A percentile compares a stretch with the other conserved stretches of the same genome.
Conservation (phyloP, 73 alveolate genomes). For the Paraurostyla sp. region DNA sequence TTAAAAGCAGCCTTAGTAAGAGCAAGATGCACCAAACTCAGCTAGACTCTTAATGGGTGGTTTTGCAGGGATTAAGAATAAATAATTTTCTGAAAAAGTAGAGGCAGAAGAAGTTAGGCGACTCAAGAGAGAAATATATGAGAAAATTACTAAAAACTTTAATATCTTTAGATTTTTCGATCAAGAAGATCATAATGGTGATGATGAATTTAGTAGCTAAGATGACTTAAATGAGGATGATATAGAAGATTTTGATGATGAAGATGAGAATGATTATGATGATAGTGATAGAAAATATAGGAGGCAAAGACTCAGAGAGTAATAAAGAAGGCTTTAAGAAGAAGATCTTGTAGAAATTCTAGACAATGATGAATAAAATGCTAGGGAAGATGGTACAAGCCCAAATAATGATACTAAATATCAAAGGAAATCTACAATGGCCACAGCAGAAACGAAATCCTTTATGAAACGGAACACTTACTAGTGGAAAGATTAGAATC, state of each 20-base stretch:
- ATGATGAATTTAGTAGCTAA: slow-evolving; percentile 47
- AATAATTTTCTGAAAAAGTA: slow-evolving; percentile 16
- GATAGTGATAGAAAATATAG: too few species aligned
- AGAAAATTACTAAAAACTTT: slow-evolving; percentile 35
- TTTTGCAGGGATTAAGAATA: slow-evolving; percentile 23
- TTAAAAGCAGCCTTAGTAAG: slow-evolving; percentile 24
- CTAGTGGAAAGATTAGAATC: neutral
- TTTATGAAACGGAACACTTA: neutral
- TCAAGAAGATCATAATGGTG: neutral
- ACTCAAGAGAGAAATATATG: slow-evolving; percentile 26
- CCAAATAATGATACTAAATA: neutral
- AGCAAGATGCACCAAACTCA: slow-evolving; percentile 9
- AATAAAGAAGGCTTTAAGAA: neutral
- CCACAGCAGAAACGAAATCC: slow-evolving; percentile 11
- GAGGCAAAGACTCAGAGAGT: too few species aligned
- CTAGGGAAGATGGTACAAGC: too few species aligned
- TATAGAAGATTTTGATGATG: neutral
- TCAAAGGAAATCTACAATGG: slow-evolving; percentile 37
- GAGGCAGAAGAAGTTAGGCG: neutral
- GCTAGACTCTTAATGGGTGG: slow-evolving; percentile 48
- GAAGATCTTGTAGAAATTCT: slow-evolving; percentile 3
- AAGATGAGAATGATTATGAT: neutral
- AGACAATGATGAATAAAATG: neutral
- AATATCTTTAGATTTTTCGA: slow-evolving; percentile 31
- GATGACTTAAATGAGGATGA: too few species aligned